Conservation (phyloP, 768 basidiomycete species). For the Naganishia vaughanmartiniae region DNA sequence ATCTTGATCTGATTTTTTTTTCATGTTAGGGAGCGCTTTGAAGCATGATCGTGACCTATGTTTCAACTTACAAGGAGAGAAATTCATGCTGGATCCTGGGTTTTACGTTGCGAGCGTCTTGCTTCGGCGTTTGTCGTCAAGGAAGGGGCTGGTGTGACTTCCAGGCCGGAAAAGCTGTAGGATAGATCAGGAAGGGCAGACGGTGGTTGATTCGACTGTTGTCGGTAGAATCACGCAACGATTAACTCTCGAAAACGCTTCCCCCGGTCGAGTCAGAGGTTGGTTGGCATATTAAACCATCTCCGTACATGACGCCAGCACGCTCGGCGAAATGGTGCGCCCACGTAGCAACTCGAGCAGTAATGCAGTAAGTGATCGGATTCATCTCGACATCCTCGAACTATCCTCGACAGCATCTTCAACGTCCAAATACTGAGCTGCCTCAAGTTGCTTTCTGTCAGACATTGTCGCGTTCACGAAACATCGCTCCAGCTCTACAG, state of each 20-base stretch:
- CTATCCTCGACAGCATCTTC: too few species aligned
- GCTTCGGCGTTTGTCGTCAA: neutral
- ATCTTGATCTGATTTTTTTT: slow-evolving; percentile 42
- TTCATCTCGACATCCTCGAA: neutral
- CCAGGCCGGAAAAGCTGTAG: too few species aligned
- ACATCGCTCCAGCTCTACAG: too few species aligned
- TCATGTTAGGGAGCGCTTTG: neutral
- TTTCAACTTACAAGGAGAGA: slow-evolving; percentile 47
- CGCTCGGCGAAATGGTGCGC: neutral
- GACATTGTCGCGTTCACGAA: too few species aligned
- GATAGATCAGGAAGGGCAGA: too few species aligned
- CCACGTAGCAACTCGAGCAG: neutral
- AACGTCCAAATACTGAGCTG: too few species aligned
- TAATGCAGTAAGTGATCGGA: neutral
- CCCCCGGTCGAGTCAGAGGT: neutral
- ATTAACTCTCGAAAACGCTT: too few species aligned
- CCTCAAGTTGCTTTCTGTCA: too few species aligned
- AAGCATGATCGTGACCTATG: neutral
- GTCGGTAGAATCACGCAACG: too few species aligned
- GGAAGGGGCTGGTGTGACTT: neutral
- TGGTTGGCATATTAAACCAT: neutral
- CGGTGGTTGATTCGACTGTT: too few species aligned
- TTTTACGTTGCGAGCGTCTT: neutral
- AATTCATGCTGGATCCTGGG: slow-evolving; percentile 36
- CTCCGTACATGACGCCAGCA: neutral